These are phyloP conservation scores for Trichoderma sp. DNA, from an alignment of 2,329 filamentous ascomycete species.

Conservation along the genomic window DNA sequence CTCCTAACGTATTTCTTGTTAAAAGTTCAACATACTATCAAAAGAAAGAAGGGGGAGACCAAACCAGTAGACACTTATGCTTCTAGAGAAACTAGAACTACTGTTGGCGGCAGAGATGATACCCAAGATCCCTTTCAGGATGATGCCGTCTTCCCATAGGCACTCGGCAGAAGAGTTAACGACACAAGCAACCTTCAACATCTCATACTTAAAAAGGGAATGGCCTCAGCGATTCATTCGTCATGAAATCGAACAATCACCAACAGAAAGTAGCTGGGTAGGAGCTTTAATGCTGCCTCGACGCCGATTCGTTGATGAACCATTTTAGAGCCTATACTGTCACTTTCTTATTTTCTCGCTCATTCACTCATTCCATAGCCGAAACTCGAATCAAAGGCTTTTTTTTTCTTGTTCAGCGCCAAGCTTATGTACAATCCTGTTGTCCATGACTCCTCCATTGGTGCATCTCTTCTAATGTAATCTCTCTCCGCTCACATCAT, in stretches of 20 bases:
- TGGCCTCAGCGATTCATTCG: not conserved
- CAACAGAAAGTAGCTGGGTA: too few species aligned
- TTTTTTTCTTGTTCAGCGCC: constrained; percentile 7
- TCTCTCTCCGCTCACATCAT: constrained; percentile 8
- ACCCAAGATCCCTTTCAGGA: not conserved
- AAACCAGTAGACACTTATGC: not conserved
- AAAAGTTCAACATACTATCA: not conserved
- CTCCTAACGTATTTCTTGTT: not conserved
- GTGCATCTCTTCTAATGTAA: not conserved
- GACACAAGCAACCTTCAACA: not conserved
- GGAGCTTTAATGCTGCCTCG: not conserved
- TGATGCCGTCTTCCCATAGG: not conserved
- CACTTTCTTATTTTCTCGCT: not conserved
- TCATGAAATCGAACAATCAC: too few species aligned
- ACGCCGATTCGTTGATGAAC: not conserved
- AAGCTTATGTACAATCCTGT: constrained; percentile 21
- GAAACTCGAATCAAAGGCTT: not conserved
- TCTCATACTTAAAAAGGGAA: not conserved
- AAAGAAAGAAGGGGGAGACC: not conserved
- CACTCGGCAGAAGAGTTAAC: not conserved
- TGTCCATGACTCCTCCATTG: not conserved
- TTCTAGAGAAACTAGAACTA: not conserved
- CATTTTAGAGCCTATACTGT: not conserved
- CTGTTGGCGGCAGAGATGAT: not conserved
- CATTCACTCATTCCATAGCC: not conserved